These are phyloP conservation scores for Coemansia sp. DNA, from an alignment of 192 early-diverging fungal species.

Conservation along the genomic window DNA sequence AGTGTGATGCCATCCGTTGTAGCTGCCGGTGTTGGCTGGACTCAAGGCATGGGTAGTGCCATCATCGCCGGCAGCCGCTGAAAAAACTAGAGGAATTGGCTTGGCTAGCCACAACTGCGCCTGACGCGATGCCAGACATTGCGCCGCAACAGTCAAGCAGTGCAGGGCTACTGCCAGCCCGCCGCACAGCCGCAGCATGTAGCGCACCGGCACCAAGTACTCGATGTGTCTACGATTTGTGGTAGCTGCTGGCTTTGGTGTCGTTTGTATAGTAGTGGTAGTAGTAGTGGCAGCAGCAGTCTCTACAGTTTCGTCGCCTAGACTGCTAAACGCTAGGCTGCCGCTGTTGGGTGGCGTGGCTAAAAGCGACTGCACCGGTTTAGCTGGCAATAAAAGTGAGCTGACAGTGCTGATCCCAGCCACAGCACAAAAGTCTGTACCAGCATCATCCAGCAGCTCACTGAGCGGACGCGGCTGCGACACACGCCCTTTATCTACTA, in stretches of 20 bases:
- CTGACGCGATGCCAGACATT: constrained; percentile 13
- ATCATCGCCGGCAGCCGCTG: no score
- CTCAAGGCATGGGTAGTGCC: no score
- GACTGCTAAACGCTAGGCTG: neutral
- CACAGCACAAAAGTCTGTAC: neutral
- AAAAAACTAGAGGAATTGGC: constrained; percentile 12
- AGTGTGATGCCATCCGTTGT: constrained; percentile 2
- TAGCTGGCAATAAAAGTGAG: neutral
- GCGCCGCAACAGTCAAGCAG: constrained; percentile 12
- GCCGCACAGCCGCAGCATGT: constrained; percentile 34
- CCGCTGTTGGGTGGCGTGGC: constrained; percentile 12
- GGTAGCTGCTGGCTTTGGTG: neutral
- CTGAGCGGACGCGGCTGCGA: neutral
- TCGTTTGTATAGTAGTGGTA: neutral
- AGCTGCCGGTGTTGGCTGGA: neutral
- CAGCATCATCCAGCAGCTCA: neutral
- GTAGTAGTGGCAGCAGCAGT: neutral
- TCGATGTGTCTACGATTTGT: no score
- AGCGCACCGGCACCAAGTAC: constrained; percentile 14
- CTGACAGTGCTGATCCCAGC: neutral
- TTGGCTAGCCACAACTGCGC: constrained; percentile 31
- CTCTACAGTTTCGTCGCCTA: neutral
- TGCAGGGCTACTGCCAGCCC: neutral
- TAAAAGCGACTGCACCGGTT: neutral
- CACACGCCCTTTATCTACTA: constrained; percentile 42